These are phyloP conservation scores for Thozetella sp. DNA, from an alignment of 495 filamentous ascomycete species.

Conservation along the genomic window DNA sequence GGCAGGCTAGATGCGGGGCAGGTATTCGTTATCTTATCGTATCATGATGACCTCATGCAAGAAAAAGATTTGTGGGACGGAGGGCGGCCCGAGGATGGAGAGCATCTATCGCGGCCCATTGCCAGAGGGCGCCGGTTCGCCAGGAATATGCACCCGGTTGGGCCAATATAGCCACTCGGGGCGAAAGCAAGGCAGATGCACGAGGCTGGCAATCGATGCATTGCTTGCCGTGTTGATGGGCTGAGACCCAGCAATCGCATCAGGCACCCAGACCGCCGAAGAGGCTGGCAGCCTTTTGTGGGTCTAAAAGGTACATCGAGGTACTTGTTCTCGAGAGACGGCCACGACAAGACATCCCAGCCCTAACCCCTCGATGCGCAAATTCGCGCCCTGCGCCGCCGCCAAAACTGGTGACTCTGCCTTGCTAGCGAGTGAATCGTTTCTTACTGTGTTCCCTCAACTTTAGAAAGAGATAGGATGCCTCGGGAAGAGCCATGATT, in stretches of 20 bases:
- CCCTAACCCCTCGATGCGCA: too few species aligned
- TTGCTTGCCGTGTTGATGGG: background rate
- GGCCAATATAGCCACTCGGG: background rate
- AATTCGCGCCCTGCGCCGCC: too few species aligned
- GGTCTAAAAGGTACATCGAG: conserved; percentile 17
- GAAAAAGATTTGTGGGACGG: too few species aligned
- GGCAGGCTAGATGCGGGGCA: conserved; percentile 19
- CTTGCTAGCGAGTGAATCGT: too few species aligned
- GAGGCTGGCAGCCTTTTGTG: conserved; percentile 8
- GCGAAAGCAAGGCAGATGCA: background rate
- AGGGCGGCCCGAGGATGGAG: background rate
- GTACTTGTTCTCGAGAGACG: conserved; percentile 9
- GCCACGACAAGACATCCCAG: background rate
- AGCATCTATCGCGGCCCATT: background rate
- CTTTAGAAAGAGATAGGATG: too few species aligned
- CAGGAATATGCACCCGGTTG: background rate
- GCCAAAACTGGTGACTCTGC: too few species aligned
- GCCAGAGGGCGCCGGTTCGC: background rate
- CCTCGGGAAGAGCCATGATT: too few species aligned
- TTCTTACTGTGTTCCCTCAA: too few species aligned
- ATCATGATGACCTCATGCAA: conserved; percentile 25
- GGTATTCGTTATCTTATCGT: conserved; percentile 29
- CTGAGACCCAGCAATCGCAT: conserved; percentile 2
- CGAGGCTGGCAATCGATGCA: background rate
- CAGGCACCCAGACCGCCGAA: conserved; percentile 20